Evolutionary conservation across 768 basidiomycete species (phyloP), one percentile per base, ranked within the genome.

Genomic region (Trametes elegans): DNA sequence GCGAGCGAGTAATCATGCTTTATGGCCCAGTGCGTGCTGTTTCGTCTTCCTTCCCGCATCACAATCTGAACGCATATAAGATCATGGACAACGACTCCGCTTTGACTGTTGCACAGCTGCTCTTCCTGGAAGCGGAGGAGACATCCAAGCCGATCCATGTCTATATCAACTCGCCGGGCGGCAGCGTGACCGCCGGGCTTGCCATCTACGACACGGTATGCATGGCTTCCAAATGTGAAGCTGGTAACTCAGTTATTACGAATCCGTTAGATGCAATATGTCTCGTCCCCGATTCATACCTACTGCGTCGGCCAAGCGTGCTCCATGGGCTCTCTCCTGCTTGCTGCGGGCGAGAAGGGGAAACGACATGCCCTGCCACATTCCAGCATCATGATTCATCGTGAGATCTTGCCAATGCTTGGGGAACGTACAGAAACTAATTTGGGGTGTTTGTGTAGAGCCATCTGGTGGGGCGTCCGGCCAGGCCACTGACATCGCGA

Each of bases 321-420:
- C 55, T 93, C 90, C 23, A 98, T 98, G 96, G 96, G 93, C 7
- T 95, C 92, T 43, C 78, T 98, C 44, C 80, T 98, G 16, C 81
- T 98, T 5, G 89, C 93, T 9, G 93, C 93, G 43, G 94, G 82
- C 72, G 93, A 89, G 74, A 85, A 79, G 61, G 95, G 95, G 31
- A 93, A 95, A 69, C 80, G 96, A 27, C 93, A 93, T 68, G 89
- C 89, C 63, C 79, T 98, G 54, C 93, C 93, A 11, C 90, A 98
- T 68, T 88, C 93, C 18, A 92, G 89, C 67, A 93, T 98, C 66
- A 98, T 98, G 96, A 98, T 98, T 51, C 96, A 98, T 70, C 96
- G 95, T 96, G 68, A 66, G 84, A 69, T 27, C 47, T 29, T 23
- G 19, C 6, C 27, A 23, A 24, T 16, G 45, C 16, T 49, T n/a